Conservation (phyloP, 2,329 filamentous ascomycete species). For the Sporothrix curviconia region DNA sequence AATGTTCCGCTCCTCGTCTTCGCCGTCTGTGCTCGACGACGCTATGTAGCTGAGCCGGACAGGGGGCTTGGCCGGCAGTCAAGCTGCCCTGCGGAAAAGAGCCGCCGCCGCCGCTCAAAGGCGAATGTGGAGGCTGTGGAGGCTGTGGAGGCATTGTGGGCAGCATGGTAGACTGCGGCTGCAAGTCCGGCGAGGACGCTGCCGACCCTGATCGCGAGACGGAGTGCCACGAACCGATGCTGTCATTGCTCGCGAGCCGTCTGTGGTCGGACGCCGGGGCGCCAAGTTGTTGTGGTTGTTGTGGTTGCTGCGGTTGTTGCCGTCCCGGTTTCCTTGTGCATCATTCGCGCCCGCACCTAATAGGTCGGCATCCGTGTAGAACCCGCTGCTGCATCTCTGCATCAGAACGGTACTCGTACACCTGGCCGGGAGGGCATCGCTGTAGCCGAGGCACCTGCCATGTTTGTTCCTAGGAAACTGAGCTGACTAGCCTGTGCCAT, state of each 20-base stretch:
- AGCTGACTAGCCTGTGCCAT: constrained; percentile 55
- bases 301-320: neutral
- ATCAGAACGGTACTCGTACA: constrained; percentile 43
- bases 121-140: constrained; percentile 18
- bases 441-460: constrained; percentile 14
- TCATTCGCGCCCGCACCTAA: constrained; percentile 3
- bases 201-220: constrained; percentile 13
- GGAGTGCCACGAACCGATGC: constrained; percentile 17
- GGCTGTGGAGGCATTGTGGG: too few relatives aligned
- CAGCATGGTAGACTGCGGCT: constrained; percentile 21
- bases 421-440: constrained; percentile 35
- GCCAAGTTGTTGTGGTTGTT: neutral
- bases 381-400: constrained; percentile 36
- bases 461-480: constrained; percentile 28
- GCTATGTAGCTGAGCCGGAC: constrained; percentile 30
- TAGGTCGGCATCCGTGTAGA: constrained; percentile 33
- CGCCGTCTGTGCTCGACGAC: constrained; percentile 25
- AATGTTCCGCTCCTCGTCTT: too few relatives aligned
- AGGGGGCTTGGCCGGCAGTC: constrained; percentile 32
- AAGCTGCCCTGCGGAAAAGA: neutral
- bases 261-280: constrained; percentile 19
- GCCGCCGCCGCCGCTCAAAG: neutral
- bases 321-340: neutral
- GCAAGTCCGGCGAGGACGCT: constrained; percentile 11
- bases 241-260: constrained; percentile 24